phyloP scores from a whole-genome alignment of 768 basidiomycete genomes.

The Agaricus subrufescens region DNA sequence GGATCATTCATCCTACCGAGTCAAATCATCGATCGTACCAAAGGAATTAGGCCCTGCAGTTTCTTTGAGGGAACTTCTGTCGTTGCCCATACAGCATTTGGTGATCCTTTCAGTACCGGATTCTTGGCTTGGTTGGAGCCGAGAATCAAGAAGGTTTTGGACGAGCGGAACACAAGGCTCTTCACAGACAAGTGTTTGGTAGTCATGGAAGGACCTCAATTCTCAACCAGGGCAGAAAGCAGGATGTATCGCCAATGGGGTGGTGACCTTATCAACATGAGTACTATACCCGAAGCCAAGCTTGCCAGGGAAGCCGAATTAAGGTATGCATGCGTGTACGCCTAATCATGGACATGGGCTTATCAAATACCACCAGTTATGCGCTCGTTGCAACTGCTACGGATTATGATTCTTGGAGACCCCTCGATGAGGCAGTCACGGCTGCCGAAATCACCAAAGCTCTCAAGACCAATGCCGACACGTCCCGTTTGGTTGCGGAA shows the following conservation, averaged over 20 bases:
- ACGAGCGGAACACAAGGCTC: conserved; percentile 52
- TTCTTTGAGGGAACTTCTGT: conserved; percentile 82
- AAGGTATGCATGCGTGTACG: conserved; percentile 44
- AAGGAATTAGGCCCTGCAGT: conserved; percentile 82
- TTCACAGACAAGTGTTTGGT: conserved; percentile 84
- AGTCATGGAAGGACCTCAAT: conserved; percentile 97
- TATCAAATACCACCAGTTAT: conserved; percentile 50
- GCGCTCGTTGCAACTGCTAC: conserved; percentile 88
- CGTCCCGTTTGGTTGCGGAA: too few relatives aligned
- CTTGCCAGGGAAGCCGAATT: conserved; percentile 93
- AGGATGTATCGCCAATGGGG: conserved; percentile 92
- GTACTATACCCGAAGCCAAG: conserved; percentile 94
- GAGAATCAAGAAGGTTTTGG: conserved; percentile 60
- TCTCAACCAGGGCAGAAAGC: conserved; percentile 97
- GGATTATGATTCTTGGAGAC: conserved; percentile 64
- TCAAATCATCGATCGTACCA: conserved; percentile 96
- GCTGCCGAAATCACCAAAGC: too few relatives aligned
- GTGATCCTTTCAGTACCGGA: conserved; percentile 78
- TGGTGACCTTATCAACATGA: conserved; percentile 96
- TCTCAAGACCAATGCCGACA: too few relatives aligned
- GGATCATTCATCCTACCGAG: conserved; percentile 85
- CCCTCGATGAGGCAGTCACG: too few relatives aligned
- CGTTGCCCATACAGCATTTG: conserved; percentile 92
- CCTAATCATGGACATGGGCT: neutral
- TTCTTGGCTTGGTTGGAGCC: conserved; percentile 63